A percentile compares a stretch with the other conserved stretches of the same genome.
These are phyloP conservation scores for Verbena officinalis DNA, from an alignment of 257 asterid genomes.

Conservation along the genomic window DNA sequence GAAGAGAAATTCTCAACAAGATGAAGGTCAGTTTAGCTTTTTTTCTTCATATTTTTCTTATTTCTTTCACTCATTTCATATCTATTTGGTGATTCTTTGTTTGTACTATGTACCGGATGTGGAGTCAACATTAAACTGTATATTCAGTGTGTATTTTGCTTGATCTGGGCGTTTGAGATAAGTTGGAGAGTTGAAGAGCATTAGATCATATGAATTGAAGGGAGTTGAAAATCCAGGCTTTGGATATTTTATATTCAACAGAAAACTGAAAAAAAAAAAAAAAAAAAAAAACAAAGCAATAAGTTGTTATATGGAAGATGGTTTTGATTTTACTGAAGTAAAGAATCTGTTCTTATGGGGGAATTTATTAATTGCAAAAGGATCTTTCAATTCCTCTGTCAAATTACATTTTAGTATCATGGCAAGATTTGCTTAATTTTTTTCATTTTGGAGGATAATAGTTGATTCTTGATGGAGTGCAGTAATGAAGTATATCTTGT, in stretches of 20 bases:
- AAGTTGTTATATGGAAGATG: not conserved
- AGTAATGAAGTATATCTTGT: not conserved
- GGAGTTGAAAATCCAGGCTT: not conserved
- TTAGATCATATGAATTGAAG: constrained; percentile 14
- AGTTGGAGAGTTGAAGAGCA: constrained; percentile 5
- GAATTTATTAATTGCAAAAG: not conserved
- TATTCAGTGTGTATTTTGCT: not conserved
- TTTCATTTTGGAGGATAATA: not conserved
- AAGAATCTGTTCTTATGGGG: not conserved
- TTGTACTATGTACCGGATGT: too few species aligned
- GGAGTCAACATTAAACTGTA: not conserved
- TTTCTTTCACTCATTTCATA: not conserved
- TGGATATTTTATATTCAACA: not conserved
- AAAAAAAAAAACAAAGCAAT: not conserved
- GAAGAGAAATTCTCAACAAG: constrained; percentile 75
- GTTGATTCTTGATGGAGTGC: not conserved
- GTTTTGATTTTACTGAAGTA: not conserved
- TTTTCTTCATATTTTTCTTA: not conserved
- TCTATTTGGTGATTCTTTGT: not conserved
- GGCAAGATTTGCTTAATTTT: not conserved
- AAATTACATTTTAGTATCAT: not conserved
- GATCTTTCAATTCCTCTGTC: not conserved
- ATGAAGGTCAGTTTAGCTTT: constrained; percentile 79
- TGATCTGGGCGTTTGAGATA: constrained; percentile 2
- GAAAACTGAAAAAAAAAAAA: too few species aligned